Evolutionary conservation across 139 green algal genomes (phyloP).

Genomic region (Chlorella sorokiniana): DNA sequence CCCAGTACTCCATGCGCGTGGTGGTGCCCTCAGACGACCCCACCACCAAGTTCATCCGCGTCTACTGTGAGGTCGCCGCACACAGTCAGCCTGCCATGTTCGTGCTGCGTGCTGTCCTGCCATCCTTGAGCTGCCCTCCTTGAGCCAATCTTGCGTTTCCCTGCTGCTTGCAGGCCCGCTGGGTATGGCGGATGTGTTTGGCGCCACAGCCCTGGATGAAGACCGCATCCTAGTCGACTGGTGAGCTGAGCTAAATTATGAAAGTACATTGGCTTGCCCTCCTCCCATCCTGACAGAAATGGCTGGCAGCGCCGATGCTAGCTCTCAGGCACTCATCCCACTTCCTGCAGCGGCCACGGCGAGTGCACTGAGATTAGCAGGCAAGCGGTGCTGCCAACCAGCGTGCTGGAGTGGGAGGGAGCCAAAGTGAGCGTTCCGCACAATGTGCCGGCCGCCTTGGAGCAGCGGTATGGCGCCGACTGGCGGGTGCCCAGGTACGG

Average conservation of each 20-base stretch:
- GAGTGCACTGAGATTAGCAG: conserved; percentile 34
- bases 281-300: too few relatives aligned
- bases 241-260: not conserved
- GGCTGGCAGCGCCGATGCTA: not conserved
- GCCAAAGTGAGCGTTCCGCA: conserved; percentile 26
- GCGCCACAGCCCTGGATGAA: conserved; percentile 34
- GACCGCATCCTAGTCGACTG: conserved; percentile 22
- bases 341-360: conserved; percentile 40
- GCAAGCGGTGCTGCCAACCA: conserved; percentile 35
- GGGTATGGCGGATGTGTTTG: conserved; percentile 47
- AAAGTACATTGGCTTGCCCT: not conserved
- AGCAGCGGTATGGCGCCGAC: conserved; percentile 43
- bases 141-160: too few relatives aligned
- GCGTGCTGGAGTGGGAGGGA: conserved; percentile 23
- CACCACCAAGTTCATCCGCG: conserved; percentile 38
- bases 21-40: conserved; percentile 48
- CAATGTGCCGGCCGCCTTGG: conserved; percentile 37
- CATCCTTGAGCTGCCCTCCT: too few relatives aligned
- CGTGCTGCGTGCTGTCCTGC: too few relatives aligned
- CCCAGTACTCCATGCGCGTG: conserved; percentile 17
- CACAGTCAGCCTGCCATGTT: too few relatives aligned
- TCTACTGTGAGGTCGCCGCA: too few relatives aligned
- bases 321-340: conserved; percentile 28
- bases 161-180: too few relatives aligned
- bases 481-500: conserved; percentile 36